Conservation (phyloP, 2,329 filamentous ascomycete species). For the Beauveria pseudobassiana region DNA sequence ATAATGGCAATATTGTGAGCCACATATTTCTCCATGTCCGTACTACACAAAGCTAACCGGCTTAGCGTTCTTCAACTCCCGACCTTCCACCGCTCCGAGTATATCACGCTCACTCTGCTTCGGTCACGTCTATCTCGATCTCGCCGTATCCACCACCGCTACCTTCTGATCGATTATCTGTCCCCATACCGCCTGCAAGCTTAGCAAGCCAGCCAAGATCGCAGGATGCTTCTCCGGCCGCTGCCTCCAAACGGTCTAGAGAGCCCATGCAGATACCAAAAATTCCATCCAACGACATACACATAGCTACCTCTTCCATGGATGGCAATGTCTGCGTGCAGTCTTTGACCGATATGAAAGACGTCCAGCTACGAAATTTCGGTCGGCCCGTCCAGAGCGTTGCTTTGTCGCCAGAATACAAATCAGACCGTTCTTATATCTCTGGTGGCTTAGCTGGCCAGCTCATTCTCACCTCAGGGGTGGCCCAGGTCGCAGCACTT, state of each 20-base stretch:
- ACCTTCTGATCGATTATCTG: not conserved
- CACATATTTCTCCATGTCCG: not conserved
- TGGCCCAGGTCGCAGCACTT: constrained; percentile 71
- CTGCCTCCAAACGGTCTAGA: constrained; percentile 42
- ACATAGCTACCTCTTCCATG: constrained; percentile 87
- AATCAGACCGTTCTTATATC: constrained; percentile 77
- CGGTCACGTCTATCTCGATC: constrained; percentile 80
- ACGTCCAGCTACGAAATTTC: constrained; percentile 89
- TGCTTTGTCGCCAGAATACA: constrained; percentile 91
- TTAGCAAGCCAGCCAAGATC: constrained; percentile 20
- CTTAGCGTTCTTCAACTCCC: constrained; percentile 76
- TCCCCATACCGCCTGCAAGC: constrained; percentile 19
- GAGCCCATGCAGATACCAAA: constrained; percentile 55
- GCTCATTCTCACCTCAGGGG: constrained; percentile 81
- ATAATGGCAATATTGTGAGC: constrained; percentile 91
- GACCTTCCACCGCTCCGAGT: constrained; percentile 71
- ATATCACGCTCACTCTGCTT: constrained; percentile 90
- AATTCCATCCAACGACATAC: constrained; percentile 81
- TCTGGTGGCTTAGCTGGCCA: constrained; percentile 86
- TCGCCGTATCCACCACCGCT: constrained; percentile 66
- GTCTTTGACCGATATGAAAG: constrained; percentile 77
- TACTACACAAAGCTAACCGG: constrained; percentile 21
- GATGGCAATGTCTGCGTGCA: constrained; percentile 94
- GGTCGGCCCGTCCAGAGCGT: constrained; percentile 87
- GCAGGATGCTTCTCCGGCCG: constrained; percentile 37